phyloP scores from a whole-genome alignment of 257 asterid species.

The Capsicum chinense region DNA sequence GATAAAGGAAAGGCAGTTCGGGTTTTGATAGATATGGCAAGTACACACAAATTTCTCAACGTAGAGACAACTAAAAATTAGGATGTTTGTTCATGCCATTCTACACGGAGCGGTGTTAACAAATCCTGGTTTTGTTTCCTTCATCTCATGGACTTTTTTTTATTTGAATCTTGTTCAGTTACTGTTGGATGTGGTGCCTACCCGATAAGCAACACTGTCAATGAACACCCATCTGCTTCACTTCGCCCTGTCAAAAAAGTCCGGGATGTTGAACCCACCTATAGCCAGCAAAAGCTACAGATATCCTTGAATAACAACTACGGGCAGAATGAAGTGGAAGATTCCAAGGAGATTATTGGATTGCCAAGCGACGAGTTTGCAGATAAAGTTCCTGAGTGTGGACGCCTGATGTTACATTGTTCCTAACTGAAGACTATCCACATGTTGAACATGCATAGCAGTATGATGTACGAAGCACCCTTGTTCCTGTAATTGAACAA shows the following conservation, averaged over 20 bases:
- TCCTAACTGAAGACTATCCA: too few species aligned
- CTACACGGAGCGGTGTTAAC: not conserved
- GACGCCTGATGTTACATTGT: too few species aligned
- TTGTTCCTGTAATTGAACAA: too few species aligned
- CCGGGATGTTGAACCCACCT: constrained; percentile 49
- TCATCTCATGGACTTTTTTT: not conserved
- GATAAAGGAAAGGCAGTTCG: too few species aligned
- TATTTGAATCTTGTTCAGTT: constrained; percentile 43
- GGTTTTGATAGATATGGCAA: too few species aligned
- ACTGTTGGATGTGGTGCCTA: constrained; percentile 52
- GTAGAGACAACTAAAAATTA: too few species aligned
- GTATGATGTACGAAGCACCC: too few species aligned
- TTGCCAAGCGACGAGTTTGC: too few species aligned
- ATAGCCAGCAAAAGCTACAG: constrained; percentile 58
- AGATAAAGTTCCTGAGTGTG: too few species aligned
- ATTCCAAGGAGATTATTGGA: too few species aligned
- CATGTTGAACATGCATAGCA: too few species aligned
- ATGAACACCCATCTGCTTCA: constrained; percentile 44
- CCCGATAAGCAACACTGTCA: constrained; percentile 43
- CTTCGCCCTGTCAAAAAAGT: constrained; percentile 47
- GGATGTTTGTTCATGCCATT: not conserved
- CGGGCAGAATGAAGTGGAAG: constrained; percentile 43
- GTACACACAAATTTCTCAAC: too few species aligned
- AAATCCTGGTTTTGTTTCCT: not conserved
- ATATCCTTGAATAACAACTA: constrained; percentile 52